Conservation (phyloP, 1,139 yeast species). For the Lodderomyces margitis region DNA sequence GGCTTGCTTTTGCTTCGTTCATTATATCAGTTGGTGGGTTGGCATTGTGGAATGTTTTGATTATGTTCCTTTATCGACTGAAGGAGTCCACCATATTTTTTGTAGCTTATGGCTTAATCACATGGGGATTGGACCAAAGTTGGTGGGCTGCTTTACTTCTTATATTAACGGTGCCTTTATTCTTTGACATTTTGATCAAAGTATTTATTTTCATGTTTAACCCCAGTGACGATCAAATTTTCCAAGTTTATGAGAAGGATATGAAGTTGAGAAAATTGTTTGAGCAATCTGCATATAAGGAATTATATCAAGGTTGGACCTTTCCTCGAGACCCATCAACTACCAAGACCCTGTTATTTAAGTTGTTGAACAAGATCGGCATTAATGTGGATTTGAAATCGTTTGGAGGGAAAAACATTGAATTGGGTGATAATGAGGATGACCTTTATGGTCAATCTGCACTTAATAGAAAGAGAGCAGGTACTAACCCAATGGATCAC, state of each 20-base stretch:
- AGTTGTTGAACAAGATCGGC: conserved; percentile 14
- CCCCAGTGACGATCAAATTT: conserved; percentile 77
- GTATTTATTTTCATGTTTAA: conserved; percentile 52
- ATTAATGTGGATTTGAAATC: conserved; percentile 2
- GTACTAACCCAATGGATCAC: conserved; percentile 40
- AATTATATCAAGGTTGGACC: conserved; percentile 81
- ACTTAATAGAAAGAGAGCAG: conserved; percentile 48
- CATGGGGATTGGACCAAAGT: conserved; percentile 73
- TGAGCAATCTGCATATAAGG: conserved; percentile 70
- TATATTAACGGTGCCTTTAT: conserved; percentile 53
- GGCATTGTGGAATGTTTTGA: conserved; percentile 78
- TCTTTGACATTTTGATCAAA: conserved; percentile 65
- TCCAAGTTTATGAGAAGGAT: conserved; percentile 74
- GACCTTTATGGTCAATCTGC: conserved; percentile 21
- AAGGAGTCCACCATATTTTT: conserved; percentile 65
- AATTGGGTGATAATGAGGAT: not conserved
- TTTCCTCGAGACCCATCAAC: conserved; percentile 49
- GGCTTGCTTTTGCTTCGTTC: conserved; percentile 68
- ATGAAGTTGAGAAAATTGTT: conserved; percentile 62
- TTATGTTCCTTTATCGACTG: conserved; percentile 64
- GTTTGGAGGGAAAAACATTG: not conserved
- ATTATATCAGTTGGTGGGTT: conserved; percentile 83
- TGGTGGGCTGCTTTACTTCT: conserved; percentile 83
- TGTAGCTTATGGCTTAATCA: conserved; percentile 66
- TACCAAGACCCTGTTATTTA: conserved; percentile 16